Evolutionary conservation across 164 flowering plant species (phyloP), one percentile per base, ranked within the genome.

Genomic region (Aristolochia contorta): DNA sequence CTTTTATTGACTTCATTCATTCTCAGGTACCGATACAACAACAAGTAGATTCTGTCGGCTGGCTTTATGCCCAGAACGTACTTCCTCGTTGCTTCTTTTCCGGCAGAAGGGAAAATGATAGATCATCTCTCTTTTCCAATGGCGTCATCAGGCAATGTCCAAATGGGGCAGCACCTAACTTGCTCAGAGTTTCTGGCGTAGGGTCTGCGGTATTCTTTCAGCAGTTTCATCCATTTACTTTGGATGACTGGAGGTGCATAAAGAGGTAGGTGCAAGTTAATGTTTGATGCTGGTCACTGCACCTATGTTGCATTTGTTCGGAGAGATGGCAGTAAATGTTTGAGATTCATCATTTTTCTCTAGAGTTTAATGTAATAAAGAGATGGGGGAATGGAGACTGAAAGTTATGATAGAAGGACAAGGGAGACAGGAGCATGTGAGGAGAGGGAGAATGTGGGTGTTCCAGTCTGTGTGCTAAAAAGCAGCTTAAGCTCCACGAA

Each of bases 161-260:
- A 33, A 53, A 25, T 56, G 50, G 71, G 30, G 9, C 2, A 0
- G 66, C 21, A 37, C 65, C 51, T 14, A 65, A 75, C 51, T 65
- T 87, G 65, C 69, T 87, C 60, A 85, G 88, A 57, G 84, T 90
- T 16, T 94, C 96, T 8, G 99, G 99, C 2, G 70, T 93, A 0
- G 99, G 99, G 2, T 78, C 93, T 19, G 96, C 99, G 0, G 96
- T 90, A 49, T 84, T 74, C 78, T 93, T 93, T 65, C 83, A 73
- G 13, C 72, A 74, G 19, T 65, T 74, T 21, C 74, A 43, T 32
- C 85, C 94, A 2, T 93, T 93, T 67, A 79, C 91, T 0, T 67
- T 76, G 20, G 64, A 76, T 8, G 87, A 93, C 63, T 93, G 99
- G 97, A 74, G 66, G 62, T 85, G 93, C 56, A 88, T 90, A 16